Percentiles rank a stretch among this genome's conserved stretches.
Evolutionary conservation across 164 flowering plant genomes (phyloP).

Genomic region (Stephania yunnanensis): DNA sequence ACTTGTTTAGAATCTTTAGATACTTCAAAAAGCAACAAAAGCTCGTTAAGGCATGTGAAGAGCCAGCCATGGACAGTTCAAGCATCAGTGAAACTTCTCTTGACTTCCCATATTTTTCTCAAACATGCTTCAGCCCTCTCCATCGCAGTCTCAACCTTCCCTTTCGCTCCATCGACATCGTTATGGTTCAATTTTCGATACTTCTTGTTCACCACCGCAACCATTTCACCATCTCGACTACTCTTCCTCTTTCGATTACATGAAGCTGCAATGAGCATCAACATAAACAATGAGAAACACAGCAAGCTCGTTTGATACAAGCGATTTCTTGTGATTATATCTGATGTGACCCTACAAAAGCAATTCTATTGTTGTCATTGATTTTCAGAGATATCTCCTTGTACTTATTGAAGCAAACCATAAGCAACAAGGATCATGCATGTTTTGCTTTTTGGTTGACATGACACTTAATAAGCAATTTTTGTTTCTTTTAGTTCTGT

Average conservation of each 20-base stretch:
- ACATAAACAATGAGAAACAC: too few relatives aligned
- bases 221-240: neutral
- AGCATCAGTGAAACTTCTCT: neutral
- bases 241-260: neutral
- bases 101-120: neutral
- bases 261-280: neutral
- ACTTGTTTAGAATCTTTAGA: too few relatives aligned
- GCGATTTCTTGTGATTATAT: too few relatives aligned
- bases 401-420: too few relatives aligned
- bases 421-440: too few relatives aligned
- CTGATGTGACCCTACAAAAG: too few relatives aligned
- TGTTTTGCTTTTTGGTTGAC: too few relatives aligned
- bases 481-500: too few relatives aligned
- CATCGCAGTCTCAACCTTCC: neutral
- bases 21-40: neutral
- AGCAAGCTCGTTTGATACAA: neutral
- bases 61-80: neutral
- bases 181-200: neutral
- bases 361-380: too few relatives aligned
- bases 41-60: neutral
- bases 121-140: neutral
- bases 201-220: neutral
- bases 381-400: too few relatives aligned
- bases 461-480: too few relatives aligned
- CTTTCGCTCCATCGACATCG: neutral